Base-by-base conservation (phyloP, 768 basidiomycete genomes). In the Auricularia sp. region DNA sequence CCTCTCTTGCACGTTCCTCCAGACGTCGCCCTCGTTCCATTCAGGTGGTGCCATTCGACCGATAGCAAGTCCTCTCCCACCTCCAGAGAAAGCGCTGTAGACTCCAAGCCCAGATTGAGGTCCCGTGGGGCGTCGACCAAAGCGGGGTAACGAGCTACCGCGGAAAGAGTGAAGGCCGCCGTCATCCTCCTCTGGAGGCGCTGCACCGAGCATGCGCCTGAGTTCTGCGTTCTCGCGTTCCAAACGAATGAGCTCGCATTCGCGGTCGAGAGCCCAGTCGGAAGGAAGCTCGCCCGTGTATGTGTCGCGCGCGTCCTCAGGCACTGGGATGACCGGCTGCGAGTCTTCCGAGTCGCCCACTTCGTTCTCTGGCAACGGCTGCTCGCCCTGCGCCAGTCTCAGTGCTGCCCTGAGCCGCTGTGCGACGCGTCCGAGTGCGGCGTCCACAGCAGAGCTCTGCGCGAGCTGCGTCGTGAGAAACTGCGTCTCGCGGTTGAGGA, bases 191-290 rank as follows among this genome's bases (percentile, higher is more conserved):
- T 59, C 56, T 4, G 56, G 56, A 10, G 56, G 56, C 6, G 56
- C 29, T 6, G 56, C 56, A 0, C 83, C 86, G 66, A 92, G 74
- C 78, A 98, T 77, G 65, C 85, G 80, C 69, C 88, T 81, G 67
- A 99, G 76, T 68, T 90, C 82, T 62, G 84, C 82, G 72, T 99
- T 98, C 79, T 99, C 96, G 68, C 81, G 84, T 76, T 95, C 87
- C 54, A 99, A 77, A 62, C 94, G 81, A 36, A 86, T 83, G 2
- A 99, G 84, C 77, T 99, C 96, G 71, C 87, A 87, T 73, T 98
- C 97, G 66, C 95, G 81, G 70, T 94, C 92, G 67, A 99, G 74
- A 1, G 91, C 87, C 79, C 87, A 84, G 66, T 96, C 92, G 21
- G 56, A n/a, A 6, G 56, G 56, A 8, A 59, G 56, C 34, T 59